phyloP scores from a whole-genome alignment of 2,329 filamentous ascomycete species.

The Alternaria rosae region DNA sequence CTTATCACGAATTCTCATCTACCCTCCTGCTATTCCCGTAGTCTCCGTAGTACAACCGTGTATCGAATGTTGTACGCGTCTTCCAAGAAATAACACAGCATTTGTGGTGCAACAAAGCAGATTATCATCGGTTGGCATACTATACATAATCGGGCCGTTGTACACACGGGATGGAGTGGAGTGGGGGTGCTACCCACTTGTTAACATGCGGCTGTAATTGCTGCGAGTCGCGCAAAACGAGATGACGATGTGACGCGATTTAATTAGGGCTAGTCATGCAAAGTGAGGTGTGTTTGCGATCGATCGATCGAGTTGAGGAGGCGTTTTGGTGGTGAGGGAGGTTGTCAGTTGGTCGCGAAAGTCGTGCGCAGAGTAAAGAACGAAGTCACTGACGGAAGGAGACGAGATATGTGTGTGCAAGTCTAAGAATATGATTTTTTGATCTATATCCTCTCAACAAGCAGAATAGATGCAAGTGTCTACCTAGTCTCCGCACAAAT shows the following conservation, averaged over 20 bases:
- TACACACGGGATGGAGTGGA: background rate
- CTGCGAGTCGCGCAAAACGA: background rate
- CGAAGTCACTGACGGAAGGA: background rate
- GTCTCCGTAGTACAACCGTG: background rate
- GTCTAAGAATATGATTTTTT: background rate
- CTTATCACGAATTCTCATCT: background rate
- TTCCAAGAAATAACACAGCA: background rate
- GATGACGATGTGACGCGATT: background rate
- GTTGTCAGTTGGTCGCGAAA: background rate
- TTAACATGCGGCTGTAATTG: too few species aligned
- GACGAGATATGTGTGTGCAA: background rate
- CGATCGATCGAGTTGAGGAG: background rate
- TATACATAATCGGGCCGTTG: background rate
- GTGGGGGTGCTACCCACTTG: background rate
- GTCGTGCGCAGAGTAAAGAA: background rate
- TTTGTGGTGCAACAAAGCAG: background rate
- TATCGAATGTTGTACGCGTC: background rate
- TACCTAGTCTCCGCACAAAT: conserved; percentile 9
- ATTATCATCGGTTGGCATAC: background rate
- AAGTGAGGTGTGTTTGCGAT: background rate
- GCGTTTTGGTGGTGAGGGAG: background rate
- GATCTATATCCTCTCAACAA: background rate
- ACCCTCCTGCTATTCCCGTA: background rate
- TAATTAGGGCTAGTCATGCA: background rate
- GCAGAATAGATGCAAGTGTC: conserved; percentile 9